Evolutionary conservation across 352 stramenopile species (phyloP).

Genomic region (Pythium pyrilobum): DNA sequence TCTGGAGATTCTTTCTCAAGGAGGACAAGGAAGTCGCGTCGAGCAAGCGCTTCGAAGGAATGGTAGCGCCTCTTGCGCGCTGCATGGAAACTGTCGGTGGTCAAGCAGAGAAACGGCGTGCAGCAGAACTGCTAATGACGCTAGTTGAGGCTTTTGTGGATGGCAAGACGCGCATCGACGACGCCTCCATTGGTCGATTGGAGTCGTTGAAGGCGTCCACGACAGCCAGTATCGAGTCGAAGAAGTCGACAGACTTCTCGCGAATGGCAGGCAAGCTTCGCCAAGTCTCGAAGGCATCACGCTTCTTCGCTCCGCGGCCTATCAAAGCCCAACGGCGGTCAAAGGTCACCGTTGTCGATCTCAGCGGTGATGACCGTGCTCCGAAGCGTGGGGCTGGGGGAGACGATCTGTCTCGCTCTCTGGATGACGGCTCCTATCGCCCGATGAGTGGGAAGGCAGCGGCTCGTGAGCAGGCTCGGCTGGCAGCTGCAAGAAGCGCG

Average conservation of each 20-base stretch:
- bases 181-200: slow-evolving; percentile 36
- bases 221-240: slow-evolving; percentile 47
- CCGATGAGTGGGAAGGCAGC: slow-evolving; percentile 63
- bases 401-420: too few species aligned
- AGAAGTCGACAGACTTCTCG: slow-evolving; percentile 59
- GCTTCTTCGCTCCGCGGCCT: slow-evolving; percentile 47
- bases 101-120: slow-evolving; percentile 52
- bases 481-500: slow-evolving; percentile 38
- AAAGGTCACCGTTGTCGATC: neutral
- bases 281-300: slow-evolving; percentile 41
- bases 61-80: slow-evolving; percentile 48
- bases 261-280: slow-evolving; percentile 64
- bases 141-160: slow-evolving; percentile 49
- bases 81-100: slow-evolving; percentile 42
- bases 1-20: slow-evolving; percentile 67
- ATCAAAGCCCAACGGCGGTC: slow-evolving; percentile 11
- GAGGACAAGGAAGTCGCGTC: slow-evolving; percentile 38
- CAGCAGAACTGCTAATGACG: slow-evolving; percentile 62
- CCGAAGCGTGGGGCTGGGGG: too few species aligned
- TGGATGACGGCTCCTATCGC: slow-evolving; percentile 5
- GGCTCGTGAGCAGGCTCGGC: slow-evolving; percentile 35
- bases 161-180: slow-evolving; percentile 42
- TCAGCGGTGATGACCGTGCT: neutral
- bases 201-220: slow-evolving; percentile 44
- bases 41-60: slow-evolving; percentile 46